A percentile compares a stretch with the other conserved stretches of the same genome.
phyloP scores from a whole-genome alignment of 257 asterid species.

The Scutellaria galericulata region DNA sequence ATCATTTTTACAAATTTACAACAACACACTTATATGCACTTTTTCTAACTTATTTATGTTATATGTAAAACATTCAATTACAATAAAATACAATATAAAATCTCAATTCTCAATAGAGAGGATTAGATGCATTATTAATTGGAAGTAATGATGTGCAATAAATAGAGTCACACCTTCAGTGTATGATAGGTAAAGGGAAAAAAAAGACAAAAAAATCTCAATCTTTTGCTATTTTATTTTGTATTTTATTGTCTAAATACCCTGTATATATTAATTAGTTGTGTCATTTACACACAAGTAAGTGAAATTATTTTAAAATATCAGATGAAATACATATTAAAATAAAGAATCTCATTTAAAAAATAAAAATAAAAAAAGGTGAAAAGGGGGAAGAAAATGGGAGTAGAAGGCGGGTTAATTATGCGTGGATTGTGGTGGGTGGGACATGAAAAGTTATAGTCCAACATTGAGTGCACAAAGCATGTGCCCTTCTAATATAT shows the following conservation, averaged over 20 bases:
- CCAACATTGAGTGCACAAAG: slow-evolving; percentile 36
- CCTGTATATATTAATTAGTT: too few species aligned
- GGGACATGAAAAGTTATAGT: slow-evolving; percentile 51
- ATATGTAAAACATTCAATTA: too few species aligned
- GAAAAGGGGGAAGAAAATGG: background rate
- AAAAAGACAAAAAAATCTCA: too few species aligned
- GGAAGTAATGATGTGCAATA: slow-evolving; percentile 31
- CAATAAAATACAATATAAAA: too few species aligned
- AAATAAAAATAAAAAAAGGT: background rate
- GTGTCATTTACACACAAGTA: background rate
- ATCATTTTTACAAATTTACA: background rate
- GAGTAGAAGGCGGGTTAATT: slow-evolving; percentile 35
- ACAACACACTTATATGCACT: too few species aligned
- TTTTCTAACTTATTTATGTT: too few species aligned
- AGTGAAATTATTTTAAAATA: background rate
- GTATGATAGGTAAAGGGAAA: background rate
- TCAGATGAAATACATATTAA: background rate
- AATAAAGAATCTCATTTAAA: background rate
- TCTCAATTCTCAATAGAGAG: too few species aligned
- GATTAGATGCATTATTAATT: background rate
- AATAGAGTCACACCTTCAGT: slow-evolving; percentile 34
- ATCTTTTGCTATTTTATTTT: too few species aligned
- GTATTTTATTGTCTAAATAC: too few species aligned
- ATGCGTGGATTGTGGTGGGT: slow-evolving; percentile 68
- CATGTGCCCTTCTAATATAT: slow-evolving; percentile 54